phyloP scores from a whole-genome alignment of 345 rosid species.

The Eucalyptus sp. region DNA sequence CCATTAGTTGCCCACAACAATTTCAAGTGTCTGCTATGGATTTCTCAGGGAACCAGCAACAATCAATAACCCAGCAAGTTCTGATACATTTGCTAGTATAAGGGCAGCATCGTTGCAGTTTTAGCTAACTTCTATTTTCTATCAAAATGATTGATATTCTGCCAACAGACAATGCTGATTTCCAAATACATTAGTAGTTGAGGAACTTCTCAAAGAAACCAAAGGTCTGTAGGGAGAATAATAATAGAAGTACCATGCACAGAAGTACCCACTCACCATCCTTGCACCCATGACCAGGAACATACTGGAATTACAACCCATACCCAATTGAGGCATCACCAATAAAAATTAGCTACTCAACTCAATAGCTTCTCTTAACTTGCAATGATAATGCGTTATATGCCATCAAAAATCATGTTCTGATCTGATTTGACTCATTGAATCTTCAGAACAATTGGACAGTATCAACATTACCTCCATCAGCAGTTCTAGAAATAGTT shows the following conservation, averaged over 20 bases:
- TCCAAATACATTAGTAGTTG: not conserved
- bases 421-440: not conserved
- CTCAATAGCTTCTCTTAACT: not conserved
- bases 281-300: not conserved
- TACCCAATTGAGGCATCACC: not conserved
- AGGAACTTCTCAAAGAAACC: not conserved
- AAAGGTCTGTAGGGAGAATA: not conserved
- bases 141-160: not conserved
- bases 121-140: not conserved
- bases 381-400: not conserved
- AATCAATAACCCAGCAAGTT: not conserved
- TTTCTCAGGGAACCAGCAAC: not conserved
- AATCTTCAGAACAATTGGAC: not conserved
- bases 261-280: not conserved
- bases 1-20: not conserved
- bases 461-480: slow-evolving; percentile 40
- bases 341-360: not conserved
- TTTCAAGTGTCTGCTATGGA: not conserved
- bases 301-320: not conserved
- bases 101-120: not conserved
- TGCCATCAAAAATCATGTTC: not conserved
- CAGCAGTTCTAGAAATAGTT: slow-evolving; percentile 37
- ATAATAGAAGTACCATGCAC: not conserved
- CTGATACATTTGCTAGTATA: not conserved
- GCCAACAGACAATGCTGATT: not conserved